Conservation (phyloP, 2,329 filamentous ascomycete genomes). For the Diplodia seriata region DNA sequence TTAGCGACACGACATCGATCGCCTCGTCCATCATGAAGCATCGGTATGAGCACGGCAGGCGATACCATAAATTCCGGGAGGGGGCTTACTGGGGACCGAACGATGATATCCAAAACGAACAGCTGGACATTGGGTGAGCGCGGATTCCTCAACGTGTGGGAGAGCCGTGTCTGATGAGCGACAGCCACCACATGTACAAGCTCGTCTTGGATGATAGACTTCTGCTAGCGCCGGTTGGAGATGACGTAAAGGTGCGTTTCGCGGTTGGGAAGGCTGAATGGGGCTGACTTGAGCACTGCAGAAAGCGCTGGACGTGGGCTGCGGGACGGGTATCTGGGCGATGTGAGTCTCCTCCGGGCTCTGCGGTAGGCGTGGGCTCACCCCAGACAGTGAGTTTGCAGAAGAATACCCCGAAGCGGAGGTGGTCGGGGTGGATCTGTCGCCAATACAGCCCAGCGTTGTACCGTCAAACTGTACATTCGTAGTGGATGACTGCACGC, state of each 20-base stretch:
- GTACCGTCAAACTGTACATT: conserved; percentile 56
- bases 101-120: conserved; percentile 52
- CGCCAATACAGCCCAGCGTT: conserved; percentile 49
- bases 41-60: conserved; percentile 37
- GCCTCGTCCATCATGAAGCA: conserved; percentile 40
- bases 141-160: background rate
- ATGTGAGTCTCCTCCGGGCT: conserved; percentile 20
- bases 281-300: background rate
- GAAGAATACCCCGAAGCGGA: conserved; percentile 46
- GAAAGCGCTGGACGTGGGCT: conserved; percentile 25
- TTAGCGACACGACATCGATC: conserved; percentile 24
- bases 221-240: conserved; percentile 41
- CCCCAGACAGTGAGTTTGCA: conserved; percentile 18
- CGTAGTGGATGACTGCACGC: conserved; percentile 56
- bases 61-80: conserved; percentile 27
- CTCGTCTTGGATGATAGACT: conserved; percentile 46
- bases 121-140: conserved; percentile 50
- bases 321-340: conserved; percentile 34
- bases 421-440: conserved; percentile 57
- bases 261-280: background rate
- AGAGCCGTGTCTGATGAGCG: background rate
- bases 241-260: conserved; percentile 35
- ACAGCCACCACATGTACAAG: conserved; percentile 48
- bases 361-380: conserved; percentile 36
- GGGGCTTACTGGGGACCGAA: conserved; percentile 47